A percentile compares a stretch with the other conserved stretches of the same genome.
Conservation (phyloP, 78 protist genomes). For the Protostelium mycophagum region DNA sequence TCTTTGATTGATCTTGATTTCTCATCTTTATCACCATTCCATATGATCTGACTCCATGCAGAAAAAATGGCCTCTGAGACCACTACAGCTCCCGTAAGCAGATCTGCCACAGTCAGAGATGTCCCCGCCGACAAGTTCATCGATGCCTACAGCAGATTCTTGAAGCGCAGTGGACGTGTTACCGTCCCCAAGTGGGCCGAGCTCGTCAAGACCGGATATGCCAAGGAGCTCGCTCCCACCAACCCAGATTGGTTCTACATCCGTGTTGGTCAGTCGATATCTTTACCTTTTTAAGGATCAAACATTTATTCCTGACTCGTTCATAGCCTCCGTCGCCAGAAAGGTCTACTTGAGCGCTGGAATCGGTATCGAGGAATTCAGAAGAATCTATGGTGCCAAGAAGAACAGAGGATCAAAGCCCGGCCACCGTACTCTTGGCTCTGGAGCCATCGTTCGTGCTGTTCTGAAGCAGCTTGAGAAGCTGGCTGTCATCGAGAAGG, state of each 20-base stretch:
- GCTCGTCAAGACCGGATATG: constrained; percentile 88
- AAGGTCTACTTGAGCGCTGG: constrained; percentile 76
- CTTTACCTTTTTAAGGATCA: neutral
- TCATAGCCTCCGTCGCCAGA: constrained; percentile 81
- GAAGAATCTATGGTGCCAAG: constrained; percentile 64
- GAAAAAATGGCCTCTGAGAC: neutral
- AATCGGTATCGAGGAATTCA: constrained; percentile 74
- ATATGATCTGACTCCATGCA: too few relatives aligned
- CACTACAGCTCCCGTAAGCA: neutral
- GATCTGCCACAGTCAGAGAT: constrained; percentile 76
- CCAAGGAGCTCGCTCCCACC: constrained; percentile 92
- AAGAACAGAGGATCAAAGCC: constrained; percentile 61
- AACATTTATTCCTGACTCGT: neutral
- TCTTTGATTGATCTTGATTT: neutral
- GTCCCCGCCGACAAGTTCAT: constrained; percentile 88
- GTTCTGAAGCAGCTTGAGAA: constrained; percentile 72
- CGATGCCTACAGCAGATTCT: constrained; percentile 82
- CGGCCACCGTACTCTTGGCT: constrained; percentile 43
- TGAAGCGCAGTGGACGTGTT: constrained; percentile 84
- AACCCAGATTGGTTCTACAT: constrained; percentile 97
- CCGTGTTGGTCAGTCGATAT: constrained; percentile 72
- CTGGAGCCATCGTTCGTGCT: constrained; percentile 76
- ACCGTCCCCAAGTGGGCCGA: constrained; percentile 90
- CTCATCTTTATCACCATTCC: neutral
- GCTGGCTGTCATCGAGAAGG: constrained; percentile 56